Base-by-base conservation (phyloP, 2,329 filamentous ascomycete species). In the Hypoxylon sp. region DNA sequence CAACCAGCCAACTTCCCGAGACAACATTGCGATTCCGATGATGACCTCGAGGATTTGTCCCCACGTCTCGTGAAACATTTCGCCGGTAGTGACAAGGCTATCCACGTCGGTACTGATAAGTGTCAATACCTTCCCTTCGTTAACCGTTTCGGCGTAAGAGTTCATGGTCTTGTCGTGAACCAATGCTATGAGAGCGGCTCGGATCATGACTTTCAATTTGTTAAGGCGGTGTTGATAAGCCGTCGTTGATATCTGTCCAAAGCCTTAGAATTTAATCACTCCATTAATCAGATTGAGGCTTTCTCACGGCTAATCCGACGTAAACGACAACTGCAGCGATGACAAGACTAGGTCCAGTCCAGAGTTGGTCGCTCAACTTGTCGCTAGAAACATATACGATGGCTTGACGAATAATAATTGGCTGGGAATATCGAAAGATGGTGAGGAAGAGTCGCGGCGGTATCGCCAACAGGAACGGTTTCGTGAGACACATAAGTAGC, bases 31-130 rank as follows among this genome's bases (percentile, higher is more conserved):
- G 2, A 82, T 76, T 1, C 82, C 84, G 37, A 85, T 72, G 0
- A 79, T 40, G 0, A 84, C 78, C 62, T 85, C 83, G 0, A 84
- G n/a, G 0, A 79, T 40, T 13, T 82, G 77, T 0, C 79, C 82
- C 81, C 82, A 84, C 0, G 77, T 78, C 46, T 84, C 82, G 53
- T 84, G 82, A 13, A 82, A 64, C 79, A 84, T 80, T 31, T 77
- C 73, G 0, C 73, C 76, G 5, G 79, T 74, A 0, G 70, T 70
- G 0, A 76, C 77, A 0, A 84, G 71, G 57, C 73, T 76, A 11
- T 80, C 77, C 1, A 79, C 76, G 70, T 85, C 83, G 1, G 77
- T 83, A 63, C 78, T 84, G 74, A 81, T 80, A 0, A 85, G 73
- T 0, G 82, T 82, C 1, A 80, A 72, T 1, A 79, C 77, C 33